These are phyloP conservation scores for Neurospora sublineolata DNA, from an alignment of 495 filamentous ascomycete species.

Conservation along the genomic window DNA sequence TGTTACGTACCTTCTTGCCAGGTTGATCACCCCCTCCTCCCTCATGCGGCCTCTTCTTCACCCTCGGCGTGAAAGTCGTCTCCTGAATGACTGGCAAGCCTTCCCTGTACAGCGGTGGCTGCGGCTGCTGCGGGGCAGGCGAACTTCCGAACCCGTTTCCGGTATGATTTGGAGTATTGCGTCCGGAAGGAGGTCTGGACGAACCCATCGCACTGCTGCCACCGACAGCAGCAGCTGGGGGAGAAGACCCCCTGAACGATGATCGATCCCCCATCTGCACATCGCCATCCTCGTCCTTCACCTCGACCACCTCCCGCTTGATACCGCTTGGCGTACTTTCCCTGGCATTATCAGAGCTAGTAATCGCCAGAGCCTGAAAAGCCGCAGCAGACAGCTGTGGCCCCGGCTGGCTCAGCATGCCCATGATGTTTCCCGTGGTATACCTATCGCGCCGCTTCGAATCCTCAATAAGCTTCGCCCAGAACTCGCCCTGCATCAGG, in stretches of 20 bases:
- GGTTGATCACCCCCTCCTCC: conserved; percentile 5
- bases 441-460: conserved; percentile 65
- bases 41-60: conserved; percentile 22
- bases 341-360: not conserved
- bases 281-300: conserved; percentile 6
- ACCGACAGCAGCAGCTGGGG: not conserved
- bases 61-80: conserved; percentile 5
- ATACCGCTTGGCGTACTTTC: not conserved
- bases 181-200: not conserved
- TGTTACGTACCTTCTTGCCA: conserved; percentile 18
- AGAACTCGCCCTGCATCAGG: conserved; percentile 77
- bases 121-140: conserved; percentile 6
- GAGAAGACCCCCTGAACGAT: not conserved
- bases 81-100: conserved; percentile 15
- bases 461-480: conserved; percentile 73
- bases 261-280: conserved; percentile 18
- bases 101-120: conserved; percentile 7
- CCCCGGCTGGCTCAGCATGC: conserved; percentile 28
- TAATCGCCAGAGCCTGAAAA: conserved; percentile 3
- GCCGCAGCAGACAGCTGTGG: conserved; percentile 9
- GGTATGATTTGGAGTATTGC: not conserved
- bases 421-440: conserved; percentile 53
- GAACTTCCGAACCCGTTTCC: not conserved
- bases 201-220: not conserved
- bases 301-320: not conserved